Evolutionary conservation across 2,329 filamentous ascomycete genomes (phyloP).

Genomic region (Pseudogymnoascus sp.): DNA sequence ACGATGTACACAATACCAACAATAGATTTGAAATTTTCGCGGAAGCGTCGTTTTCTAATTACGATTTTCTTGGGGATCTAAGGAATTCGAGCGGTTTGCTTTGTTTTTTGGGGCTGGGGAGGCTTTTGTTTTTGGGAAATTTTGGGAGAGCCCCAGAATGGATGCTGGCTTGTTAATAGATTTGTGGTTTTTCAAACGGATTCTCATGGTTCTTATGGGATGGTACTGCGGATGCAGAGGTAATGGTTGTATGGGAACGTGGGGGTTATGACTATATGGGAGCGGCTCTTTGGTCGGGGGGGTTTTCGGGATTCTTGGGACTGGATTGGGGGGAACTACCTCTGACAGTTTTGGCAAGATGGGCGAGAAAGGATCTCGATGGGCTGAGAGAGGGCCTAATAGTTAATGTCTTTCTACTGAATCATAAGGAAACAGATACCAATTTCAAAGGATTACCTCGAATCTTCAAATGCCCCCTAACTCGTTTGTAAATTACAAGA

Average conservation of each 20-base stretch:
- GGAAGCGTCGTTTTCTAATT: background rate
- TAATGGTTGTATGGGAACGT: background rate
- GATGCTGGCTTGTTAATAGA: constrained; percentile 8
- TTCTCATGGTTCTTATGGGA: background rate
- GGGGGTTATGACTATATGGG: background rate
- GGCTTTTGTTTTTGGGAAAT: background rate
- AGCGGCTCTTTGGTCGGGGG: background rate
- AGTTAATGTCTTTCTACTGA: constrained; percentile 1
- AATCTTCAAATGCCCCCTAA: background rate
- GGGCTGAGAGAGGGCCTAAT: background rate
- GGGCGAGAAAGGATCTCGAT: background rate
- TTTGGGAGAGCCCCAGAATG: background rate
- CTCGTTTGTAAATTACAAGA: no score
- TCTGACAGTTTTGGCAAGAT: background rate
- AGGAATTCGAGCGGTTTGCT: background rate
- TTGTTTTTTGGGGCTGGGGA: background rate
- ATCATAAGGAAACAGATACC: constrained; percentile 1
- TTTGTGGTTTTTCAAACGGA: background rate
- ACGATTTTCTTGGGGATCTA: background rate
- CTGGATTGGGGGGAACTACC: background rate
- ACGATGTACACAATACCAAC: background rate
- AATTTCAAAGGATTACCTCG: background rate
- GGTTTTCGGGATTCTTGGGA: background rate
- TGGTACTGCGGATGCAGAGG: background rate
- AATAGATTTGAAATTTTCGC: background rate